Evolutionary conservation across 2,329 filamentous ascomycete species (phyloP), one percentile per base, ranked within the genome.

Genomic region (Paraphoma chrysanthemicola): DNA sequence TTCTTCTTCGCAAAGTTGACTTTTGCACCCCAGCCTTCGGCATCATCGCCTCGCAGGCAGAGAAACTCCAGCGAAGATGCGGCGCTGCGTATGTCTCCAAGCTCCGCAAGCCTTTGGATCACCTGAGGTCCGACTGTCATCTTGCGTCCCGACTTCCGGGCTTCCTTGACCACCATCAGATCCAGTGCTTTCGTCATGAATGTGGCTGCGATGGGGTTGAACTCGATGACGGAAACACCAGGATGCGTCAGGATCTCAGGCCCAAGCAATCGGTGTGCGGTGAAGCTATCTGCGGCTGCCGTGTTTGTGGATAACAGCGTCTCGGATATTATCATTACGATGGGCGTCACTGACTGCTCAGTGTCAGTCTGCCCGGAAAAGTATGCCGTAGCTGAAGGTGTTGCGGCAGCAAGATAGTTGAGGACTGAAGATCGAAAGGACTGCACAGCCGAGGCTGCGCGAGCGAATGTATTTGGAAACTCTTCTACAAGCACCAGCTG

Each of bases 61-160:
- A 99, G 83, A 68, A 99, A 98, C 69, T 99, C 93, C 5, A 99
- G 83, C 0, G 93, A 91, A 1, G 93, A 93, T 29, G 96, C 86
- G n/a, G 95, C 95, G 75, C 89, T 98, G 59, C 95, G 87, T 49
- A 99, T 89, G 69, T 99, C 95, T 2, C 95, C 95, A 65, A 92
- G 90, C 62, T 96, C 92, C 0, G 92, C 90, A 0, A 99, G 84
- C 29, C 82, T 85, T 64, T 91, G 91, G 12, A 98, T 82, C 4
- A 97, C 90, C 45, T 86, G 83, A 0, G 91, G 90, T 0, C 93
- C 92, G 0, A 93, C 92, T 0, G 90, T 91, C 53, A 86, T 88
- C 53, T 85, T 86, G 49, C 92, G 84, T 4, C 90, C 90, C 2
- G 92, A 96, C 63, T 88, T 87, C 14, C 89, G 84, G 0, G 93